These are phyloP conservation scores for Auxenochlorella pyrenoidosa DNA, from an alignment of 139 green algal species.

Conservation along the genomic window DNA sequence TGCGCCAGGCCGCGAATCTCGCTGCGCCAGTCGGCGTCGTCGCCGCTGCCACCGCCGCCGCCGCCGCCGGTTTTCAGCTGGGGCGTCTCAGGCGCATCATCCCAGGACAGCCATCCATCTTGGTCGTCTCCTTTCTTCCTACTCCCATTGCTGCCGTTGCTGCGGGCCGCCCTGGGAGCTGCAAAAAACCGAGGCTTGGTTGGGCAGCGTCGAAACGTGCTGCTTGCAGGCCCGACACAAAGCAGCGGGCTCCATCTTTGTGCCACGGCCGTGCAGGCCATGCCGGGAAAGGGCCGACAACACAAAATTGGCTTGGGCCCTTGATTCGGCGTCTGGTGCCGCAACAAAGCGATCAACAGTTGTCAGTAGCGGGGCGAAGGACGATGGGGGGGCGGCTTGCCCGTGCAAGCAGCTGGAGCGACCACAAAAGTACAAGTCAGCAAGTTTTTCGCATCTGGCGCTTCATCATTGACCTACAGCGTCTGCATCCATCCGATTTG, in stretches of 20 bases:
- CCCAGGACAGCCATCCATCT: constrained; percentile 22
- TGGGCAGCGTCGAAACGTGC: not conserved
- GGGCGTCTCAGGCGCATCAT: constrained; percentile 21
- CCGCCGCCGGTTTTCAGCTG: not conserved
- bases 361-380: no score
- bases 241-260: no score
- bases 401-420: no score
- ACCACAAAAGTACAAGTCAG: no score
- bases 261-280: not conserved
- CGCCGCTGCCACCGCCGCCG: not conserved
- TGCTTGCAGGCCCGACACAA: no score
- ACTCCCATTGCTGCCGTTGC: not conserved
- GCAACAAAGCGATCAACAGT: no score
- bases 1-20: constrained; percentile 19
- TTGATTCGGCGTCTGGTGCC: no score
- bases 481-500: no score
- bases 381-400: no score
- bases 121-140: not conserved
- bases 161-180: not conserved
- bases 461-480: no score
- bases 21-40: not conserved
- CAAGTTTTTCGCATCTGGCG: no score
- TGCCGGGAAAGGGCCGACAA: not conserved
- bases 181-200: not conserved
- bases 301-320: no score